These are phyloP conservation scores for Rhodomyrtus psidioides DNA, from an alignment of 441 rosid species.

Conservation along the genomic window DNA sequence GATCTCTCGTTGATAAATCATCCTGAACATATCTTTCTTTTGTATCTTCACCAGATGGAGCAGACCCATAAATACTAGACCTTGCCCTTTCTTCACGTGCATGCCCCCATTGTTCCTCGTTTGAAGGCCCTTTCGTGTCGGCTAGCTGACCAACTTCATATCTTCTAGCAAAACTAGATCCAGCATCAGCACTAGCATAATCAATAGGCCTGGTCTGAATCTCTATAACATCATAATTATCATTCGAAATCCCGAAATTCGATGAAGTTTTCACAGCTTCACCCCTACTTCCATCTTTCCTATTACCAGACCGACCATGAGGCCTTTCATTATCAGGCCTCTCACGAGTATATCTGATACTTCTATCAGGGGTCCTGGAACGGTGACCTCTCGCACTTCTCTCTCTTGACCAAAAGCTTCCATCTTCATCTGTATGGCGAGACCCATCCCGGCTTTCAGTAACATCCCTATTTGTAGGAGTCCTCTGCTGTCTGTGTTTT, in stretches of 20 bases:
- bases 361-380: constrained; percentile 78
- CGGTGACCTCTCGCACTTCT: constrained; percentile 50
- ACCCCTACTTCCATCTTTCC: constrained; percentile 77
- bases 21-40: constrained; percentile 67
- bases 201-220: constrained; percentile 92
- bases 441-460: constrained; percentile 45
- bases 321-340: constrained; percentile 90
- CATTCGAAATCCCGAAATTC: constrained; percentile 79
- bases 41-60: constrained; percentile 48
- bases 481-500: constrained; percentile 49
- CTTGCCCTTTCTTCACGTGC: constrained; percentile 53
- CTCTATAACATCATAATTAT: constrained; percentile 97
- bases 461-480: constrained; percentile 39
- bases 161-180: constrained; percentile 47
- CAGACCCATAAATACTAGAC: constrained; percentile 43
- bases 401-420: constrained; percentile 38
- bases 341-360: constrained; percentile 79
- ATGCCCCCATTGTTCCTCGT: constrained; percentile 66
- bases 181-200: constrained; percentile 65
- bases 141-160: constrained; percentile 53
- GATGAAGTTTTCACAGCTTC: constrained; percentile 95
- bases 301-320: constrained; percentile 61
- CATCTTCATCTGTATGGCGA: constrained; percentile 56
- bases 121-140: constrained; percentile 38
- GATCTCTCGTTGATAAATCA: constrained; percentile 27